These are phyloP conservation scores for Podila horticola DNA, from an alignment of 192 early-diverging fungal species.

Conservation along the genomic window DNA sequence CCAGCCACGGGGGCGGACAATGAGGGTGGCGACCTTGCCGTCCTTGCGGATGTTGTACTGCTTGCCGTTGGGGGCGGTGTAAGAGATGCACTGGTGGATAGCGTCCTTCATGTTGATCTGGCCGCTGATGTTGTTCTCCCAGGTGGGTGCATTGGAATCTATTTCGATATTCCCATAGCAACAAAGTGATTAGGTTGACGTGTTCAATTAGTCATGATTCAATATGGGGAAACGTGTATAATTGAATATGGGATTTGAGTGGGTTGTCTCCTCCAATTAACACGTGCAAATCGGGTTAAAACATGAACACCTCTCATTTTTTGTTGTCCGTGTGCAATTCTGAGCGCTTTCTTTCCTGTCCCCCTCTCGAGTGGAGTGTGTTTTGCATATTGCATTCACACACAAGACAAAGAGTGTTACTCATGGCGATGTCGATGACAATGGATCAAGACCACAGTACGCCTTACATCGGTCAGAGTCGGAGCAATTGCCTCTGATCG, in stretches of 20 bases:
- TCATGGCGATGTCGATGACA: too few species aligned
- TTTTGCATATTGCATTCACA: too few species aligned
- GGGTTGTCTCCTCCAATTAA: too few species aligned
- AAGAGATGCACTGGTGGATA: conserved; percentile 83
- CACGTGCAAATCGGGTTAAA: conserved; percentile 2
- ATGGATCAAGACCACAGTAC: too few species aligned
- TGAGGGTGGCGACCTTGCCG: conserved; percentile 87
- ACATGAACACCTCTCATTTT: neutral
- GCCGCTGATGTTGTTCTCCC: conserved; percentile 88
- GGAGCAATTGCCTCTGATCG: too few species aligned
- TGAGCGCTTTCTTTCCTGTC: neutral
- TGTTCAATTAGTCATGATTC: neutral
- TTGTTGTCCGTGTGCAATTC: neutral
- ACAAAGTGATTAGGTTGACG: neutral
- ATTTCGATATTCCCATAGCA: neutral
- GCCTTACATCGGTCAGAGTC: too few species aligned
- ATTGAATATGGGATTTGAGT: too few species aligned
- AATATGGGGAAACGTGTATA: too few species aligned
- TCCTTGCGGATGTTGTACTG: conserved; percentile 90
- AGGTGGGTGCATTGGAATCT: conserved; percentile 97
- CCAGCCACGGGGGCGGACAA: conserved; percentile 98
- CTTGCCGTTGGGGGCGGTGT: conserved; percentile 89
- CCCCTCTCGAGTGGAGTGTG: too few species aligned
- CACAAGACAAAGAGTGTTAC: too few species aligned
- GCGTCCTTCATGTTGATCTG: conserved; percentile 97